Percentiles rank a stretch among this genome's conserved stretches.
These are phyloP conservation scores for Quercus berberidifolia DNA, from an alignment of 306 rosid species.

Conservation along the genomic window DNA sequence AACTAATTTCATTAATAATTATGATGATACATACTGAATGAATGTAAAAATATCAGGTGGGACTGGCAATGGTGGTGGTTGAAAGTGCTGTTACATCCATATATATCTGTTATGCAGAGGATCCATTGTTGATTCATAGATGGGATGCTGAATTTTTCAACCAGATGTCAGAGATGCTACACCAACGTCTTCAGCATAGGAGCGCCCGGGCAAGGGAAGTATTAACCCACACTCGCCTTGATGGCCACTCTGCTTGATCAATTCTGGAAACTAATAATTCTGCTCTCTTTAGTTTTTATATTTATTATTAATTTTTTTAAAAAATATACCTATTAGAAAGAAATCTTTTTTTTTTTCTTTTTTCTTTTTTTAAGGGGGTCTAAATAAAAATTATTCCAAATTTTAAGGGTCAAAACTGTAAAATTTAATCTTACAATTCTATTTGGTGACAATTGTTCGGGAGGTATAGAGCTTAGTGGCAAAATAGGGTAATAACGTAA, in stretches of 20 bases:
- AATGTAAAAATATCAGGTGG: conserved; percentile 55
- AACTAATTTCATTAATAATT: neutral
- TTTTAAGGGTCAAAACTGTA: too few species aligned
- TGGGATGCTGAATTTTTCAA: conserved; percentile 94
- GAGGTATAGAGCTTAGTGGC: too few species aligned
- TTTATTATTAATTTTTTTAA: too few species aligned
- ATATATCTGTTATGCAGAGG: conserved; percentile 95
- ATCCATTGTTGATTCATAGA: conserved; percentile 80
- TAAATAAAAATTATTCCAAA: too few species aligned
- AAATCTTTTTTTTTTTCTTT: too few species aligned
- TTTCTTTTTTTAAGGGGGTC: too few species aligned
- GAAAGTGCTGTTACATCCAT: conserved; percentile 97
- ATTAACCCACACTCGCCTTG: conserved; percentile 46
- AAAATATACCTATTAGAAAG: too few species aligned
- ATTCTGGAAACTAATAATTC: neutral
- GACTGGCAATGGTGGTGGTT: conserved; percentile 93
- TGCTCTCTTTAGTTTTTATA: too few species aligned
- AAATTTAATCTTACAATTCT: too few species aligned
- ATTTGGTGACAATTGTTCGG: too few species aligned
- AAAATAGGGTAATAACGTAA: too few species aligned
- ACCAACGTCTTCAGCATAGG: conserved; percentile 87
- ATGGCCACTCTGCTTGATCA: conserved; percentile 15
- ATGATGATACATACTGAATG: neutral
- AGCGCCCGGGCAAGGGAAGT: conserved; percentile 79
- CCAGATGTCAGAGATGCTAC: conserved; percentile 90